Base-by-base conservation (phyloP, 2,329 filamentous ascomycete genomes). In the Verticillium zaregamsianum region DNA sequence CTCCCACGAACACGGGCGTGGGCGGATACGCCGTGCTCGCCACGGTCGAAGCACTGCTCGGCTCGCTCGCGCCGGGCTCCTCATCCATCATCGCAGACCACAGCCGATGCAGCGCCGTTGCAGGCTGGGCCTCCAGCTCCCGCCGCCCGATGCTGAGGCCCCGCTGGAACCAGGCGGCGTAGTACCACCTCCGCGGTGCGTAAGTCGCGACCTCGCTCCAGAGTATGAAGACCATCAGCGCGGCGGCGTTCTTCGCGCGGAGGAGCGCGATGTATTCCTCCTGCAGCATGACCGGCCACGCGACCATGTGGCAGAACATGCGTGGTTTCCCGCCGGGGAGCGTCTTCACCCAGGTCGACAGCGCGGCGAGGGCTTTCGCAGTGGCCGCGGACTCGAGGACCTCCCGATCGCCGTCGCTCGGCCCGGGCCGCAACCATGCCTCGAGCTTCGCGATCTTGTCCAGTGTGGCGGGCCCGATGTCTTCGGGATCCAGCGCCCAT, bases 271-370 rank as follows among this genome's bases (percentile, higher is more conserved):
- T 33, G 15, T 65, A 65, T 23, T 62, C 60, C 33, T 64, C 60
- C 35, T 62, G 62, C 2, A 64, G 62, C 15, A 64, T 58, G 7
- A 60, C 59, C 3, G 64, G 64, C 64, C 64, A 65, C 2, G 63
- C 40, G n/a, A 65, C 64, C 45, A 65, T 64, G 49, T 65, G 62
- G 32, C 63, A 64, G 62, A 60, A 65, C 59, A 65, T 59, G 55
- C 64, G 57, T 1, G 64, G 64, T 25, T 55, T 55, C 2, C 64
- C 52, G 2, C 64, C 64, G 5, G 64, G 62, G 0, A 65, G 60
- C 28, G 60, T 62, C 3, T 23, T 39, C 23, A 61, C 45, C 60
- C 63, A 65, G 25, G 55, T 55, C 20, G 55, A 62, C 17, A 65
- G 62, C 5, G 64, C 64, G 17, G 23, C 35, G 20, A 65, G 58